Evolutionary conservation across 2,329 filamentous ascomycete genomes (phyloP).

Genomic region (Didymella exigua): DNA sequence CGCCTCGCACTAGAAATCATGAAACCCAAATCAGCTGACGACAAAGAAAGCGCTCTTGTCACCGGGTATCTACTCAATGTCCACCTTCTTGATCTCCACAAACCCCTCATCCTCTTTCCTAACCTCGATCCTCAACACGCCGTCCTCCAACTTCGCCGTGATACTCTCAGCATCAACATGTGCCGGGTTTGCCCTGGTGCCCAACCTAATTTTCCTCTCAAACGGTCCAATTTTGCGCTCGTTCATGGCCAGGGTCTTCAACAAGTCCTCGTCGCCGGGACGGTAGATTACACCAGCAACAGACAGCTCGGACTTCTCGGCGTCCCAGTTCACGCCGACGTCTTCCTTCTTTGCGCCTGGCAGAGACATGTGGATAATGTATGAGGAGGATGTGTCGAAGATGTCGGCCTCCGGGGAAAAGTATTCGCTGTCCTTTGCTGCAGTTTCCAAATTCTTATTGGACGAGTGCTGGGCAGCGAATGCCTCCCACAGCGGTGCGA

Average conservation of each 20-base stretch:
- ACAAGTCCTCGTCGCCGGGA: constrained; percentile 70
- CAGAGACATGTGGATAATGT: constrained; percentile 73
- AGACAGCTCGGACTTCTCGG: constrained; percentile 67
- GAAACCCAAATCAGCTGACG: background rate
- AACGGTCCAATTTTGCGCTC: constrained; percentile 78
- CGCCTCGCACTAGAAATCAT: background rate
- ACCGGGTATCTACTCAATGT: constrained; percentile 50
- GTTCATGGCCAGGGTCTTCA: constrained; percentile 66
- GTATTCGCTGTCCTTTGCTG: constrained; percentile 34
- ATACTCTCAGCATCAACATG: constrained; percentile 71
- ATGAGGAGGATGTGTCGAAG: constrained; percentile 68
- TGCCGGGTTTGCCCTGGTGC: constrained; percentile 60
- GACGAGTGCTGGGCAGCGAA: constrained; percentile 36
- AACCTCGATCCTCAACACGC: constrained; percentile 75
- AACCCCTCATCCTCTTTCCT: constrained; percentile 71
- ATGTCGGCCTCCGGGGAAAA: constrained; percentile 74
- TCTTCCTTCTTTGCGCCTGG: constrained; percentile 82
- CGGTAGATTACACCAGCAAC: constrained; percentile 76
- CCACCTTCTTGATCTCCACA: constrained; percentile 59
- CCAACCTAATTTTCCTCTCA: constrained; percentile 70
- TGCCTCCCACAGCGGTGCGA: constrained; percentile 40
- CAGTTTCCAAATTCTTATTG: constrained; percentile 17
- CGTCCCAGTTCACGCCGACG: constrained; percentile 76
- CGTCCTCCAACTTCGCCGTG: constrained; percentile 77
- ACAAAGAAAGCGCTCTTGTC: background rate